Base-by-base conservation (phyloP, 495 filamentous ascomycete species). In the Aspergillus homomorphus region DNA sequence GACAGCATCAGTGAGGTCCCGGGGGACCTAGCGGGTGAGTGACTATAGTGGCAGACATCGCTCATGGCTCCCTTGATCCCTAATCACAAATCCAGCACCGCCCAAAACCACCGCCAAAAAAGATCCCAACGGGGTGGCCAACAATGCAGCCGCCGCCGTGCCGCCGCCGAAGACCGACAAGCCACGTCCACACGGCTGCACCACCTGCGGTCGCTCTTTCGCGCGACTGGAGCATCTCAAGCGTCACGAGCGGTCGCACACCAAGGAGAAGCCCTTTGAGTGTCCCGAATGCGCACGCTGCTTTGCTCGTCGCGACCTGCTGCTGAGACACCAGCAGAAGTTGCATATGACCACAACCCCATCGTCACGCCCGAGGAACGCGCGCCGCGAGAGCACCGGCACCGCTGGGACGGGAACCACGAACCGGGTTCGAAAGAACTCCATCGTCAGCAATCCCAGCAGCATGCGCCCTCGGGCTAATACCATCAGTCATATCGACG, bases 241-340 rank as follows among this genome's bases (percentile, higher is more conserved):
- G 77, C 89, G 94, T 46, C 94, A 99, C 74, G 94, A 99, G 79
- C 87, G 94, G 45, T 98, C 94, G 19, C 94, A 99, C 66, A 99
- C 94, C 12, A 99, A 99, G 70, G 94, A 99, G 71, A 98, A 98
- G 78, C 94, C 94, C 2, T 99, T 99, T 68, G 93, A 96, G 69
- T 99, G 94, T 62, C 92, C 93, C 22, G 92, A 98, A 71, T 99
- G 94, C 69, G 81, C 90, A 20, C 78, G 94, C 68, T 98, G 94
- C 80, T 99, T 99, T 77, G 94, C 94, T 28, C 85, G 94, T 33
- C 84, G 94, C 57, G 94, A 99, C 71, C 73, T 99, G 58, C 83
- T 99, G 54, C 78, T 99, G 57, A 84, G 94, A 24, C 94, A 99
- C 74, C 94, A 99, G 77, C 94, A 99, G 80, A 99, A 99, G 79